phyloP scores from a whole-genome alignment of 192 early-diverging fungal genomes.

The Endogone sp. region DNA sequence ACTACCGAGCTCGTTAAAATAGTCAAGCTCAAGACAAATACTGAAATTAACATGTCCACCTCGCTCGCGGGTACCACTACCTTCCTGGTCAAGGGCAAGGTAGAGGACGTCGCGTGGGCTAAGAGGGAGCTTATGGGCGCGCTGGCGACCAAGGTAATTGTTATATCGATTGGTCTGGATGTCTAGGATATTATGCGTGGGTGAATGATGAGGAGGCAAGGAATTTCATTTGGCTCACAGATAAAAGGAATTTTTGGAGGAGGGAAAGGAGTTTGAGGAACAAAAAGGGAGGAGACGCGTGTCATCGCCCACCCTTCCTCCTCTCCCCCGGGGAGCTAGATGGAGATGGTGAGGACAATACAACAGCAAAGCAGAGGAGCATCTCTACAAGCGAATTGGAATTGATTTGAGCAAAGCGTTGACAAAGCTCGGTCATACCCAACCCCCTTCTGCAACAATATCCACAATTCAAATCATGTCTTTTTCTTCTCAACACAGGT shows the following conservation, averaged over 20 bases:
- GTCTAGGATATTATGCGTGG: background rate
- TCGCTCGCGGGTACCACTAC: conserved; percentile 70
- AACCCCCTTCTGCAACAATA: background rate
- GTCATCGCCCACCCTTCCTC: too few relatives aligned
- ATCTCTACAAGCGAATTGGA: too few relatives aligned
- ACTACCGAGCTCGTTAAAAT: conserved; percentile 54
- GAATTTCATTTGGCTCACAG: conserved; percentile 13
- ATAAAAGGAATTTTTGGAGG: too few relatives aligned
- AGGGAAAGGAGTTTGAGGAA: too few relatives aligned
- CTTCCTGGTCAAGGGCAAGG: conserved; percentile 79
- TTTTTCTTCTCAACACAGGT: conserved; percentile 23
- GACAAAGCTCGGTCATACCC: too few relatives aligned
- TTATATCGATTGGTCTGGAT: background rate
- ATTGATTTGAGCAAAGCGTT: too few relatives aligned
- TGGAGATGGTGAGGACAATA: too few relatives aligned
- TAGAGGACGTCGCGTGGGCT: conserved; percentile 73
- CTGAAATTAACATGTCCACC: conserved; percentile 82
- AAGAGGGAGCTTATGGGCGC: conserved; percentile 73
- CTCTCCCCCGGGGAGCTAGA: too few relatives aligned
- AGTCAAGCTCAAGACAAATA: conserved; percentile 63
- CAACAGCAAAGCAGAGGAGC: too few relatives aligned
- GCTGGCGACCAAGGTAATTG: conserved; percentile 63
- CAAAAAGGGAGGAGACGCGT: too few relatives aligned
- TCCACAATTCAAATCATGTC: background rate
- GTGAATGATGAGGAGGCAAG: background rate